These are phyloP conservation scores for Trichosporon coremiiforme DNA, from an alignment of 1,284 basidiomycete genomes.

Conservation along the genomic window DNA sequence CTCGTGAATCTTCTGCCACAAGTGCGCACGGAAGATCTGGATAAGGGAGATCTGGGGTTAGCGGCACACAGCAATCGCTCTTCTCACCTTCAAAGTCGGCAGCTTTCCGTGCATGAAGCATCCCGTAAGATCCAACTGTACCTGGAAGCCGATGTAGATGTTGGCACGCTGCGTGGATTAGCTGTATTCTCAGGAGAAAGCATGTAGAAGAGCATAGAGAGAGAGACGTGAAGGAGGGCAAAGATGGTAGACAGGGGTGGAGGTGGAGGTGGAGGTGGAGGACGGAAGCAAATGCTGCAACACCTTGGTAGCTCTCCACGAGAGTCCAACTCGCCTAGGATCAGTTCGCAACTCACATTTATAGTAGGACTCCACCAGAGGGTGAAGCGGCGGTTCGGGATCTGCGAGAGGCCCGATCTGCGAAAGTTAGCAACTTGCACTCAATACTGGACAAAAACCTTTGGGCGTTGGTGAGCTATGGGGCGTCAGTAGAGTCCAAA, in stretches of 20 bases:
- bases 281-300: no score
- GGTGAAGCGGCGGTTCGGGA: conserved; percentile 99
- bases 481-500: no score
- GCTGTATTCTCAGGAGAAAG: background rate
- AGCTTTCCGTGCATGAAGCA: conserved; percentile 91
- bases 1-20: conserved; percentile 80
- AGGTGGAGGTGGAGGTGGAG: conserved; percentile 2
- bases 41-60: conserved; percentile 91
- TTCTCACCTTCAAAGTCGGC: conserved; percentile 50
- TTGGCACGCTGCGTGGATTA: conserved; percentile 68
- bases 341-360: no score
- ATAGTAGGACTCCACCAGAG: conserved; percentile 72
- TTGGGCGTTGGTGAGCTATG: background rate
- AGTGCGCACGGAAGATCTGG: conserved; percentile 98
- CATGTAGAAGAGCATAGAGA: background rate
- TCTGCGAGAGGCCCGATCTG: conserved; percentile 65
- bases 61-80: conserved; percentile 47
- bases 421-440: conserved; percentile 10
- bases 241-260: background rate
- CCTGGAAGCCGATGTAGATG: conserved; percentile 67
- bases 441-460: no score
- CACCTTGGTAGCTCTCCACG: no score
- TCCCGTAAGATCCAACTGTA: conserved; percentile 91
- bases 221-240: background rate
- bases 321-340: no score